phyloP scores from a whole-genome alignment of 169 alveolate genomes.

The Prorocentrum cordatum region DNA sequence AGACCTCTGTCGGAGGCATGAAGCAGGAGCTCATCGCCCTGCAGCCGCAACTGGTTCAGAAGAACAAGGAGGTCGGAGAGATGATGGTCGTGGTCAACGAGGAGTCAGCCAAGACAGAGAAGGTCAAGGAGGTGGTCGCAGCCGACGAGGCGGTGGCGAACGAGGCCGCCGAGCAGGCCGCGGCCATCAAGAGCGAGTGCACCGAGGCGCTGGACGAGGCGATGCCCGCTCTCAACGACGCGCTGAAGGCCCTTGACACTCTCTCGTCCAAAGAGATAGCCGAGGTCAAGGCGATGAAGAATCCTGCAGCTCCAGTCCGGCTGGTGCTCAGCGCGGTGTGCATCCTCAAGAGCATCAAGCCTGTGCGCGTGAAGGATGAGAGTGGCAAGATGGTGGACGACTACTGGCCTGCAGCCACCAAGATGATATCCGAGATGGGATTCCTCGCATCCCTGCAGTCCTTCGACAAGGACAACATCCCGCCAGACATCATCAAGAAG shows the following conservation, averaged over 20 bases:
- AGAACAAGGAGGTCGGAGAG: constrained; percentile 73
- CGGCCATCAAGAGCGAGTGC: constrained; percentile 77
- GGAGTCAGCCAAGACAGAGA: constrained; percentile 81
- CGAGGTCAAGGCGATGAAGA: constrained; percentile 75
- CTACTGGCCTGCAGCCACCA: constrained; percentile 84
- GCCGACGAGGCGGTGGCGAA: constrained; percentile 83
- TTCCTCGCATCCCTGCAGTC: constrained; percentile 71
- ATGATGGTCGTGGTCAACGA: constrained; percentile 77
- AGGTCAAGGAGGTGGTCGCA: constrained; percentile 79
- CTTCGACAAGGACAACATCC: constrained; percentile 77
- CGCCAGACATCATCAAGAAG: constrained; percentile 31
- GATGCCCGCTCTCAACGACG: constrained; percentile 79
- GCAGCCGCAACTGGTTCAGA: constrained; percentile 81
- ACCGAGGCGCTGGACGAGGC: constrained; percentile 69
- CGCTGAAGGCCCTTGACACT: constrained; percentile 80
- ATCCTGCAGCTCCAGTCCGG: constrained; percentile 80
- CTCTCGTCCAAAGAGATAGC: too few relatives aligned
- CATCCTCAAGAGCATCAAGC: constrained; percentile 72
- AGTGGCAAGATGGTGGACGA: constrained; percentile 73
- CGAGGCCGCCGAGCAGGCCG: constrained; percentile 79
- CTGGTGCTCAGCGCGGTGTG: constrained; percentile 79
- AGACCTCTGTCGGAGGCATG: constrained; percentile 84
- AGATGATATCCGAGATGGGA: constrained; percentile 76
- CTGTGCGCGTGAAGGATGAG: constrained; percentile 55
- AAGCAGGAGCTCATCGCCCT: constrained; percentile 81